Base-by-base conservation (phyloP, 371 early-diverging fungal genomes). In the Lichtheimia ramosa region DNA sequence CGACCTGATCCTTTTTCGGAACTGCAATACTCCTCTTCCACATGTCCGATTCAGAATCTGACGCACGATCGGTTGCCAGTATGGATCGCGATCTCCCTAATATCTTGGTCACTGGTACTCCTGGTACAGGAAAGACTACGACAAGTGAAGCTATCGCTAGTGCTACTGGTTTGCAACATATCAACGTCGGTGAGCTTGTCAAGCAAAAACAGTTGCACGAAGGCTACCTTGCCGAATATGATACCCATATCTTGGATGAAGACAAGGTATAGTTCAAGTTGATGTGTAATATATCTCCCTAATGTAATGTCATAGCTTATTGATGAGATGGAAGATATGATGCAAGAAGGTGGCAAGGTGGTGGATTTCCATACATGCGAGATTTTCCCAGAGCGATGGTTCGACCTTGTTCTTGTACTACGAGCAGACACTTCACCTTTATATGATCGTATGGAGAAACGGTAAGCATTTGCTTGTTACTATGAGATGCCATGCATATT, bases 71-170 rank as follows among this genome's bases (percentile, higher is more conserved):
- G n/a, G 43, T 48, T 16, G 39, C 53, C 14, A 40, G 43, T 15
- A 56, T 56, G 52, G 68, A 73, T 41, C 76, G 83, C 24, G 61
- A 72, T 46, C 64, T 75, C 21, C 94, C 94, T 48, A 95, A 94
- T 70, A 94, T 99, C 56, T 86, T 99, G 40, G 90, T 99, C 46
- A 98, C 99, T 1, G 99, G 99, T 21, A 98, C 99, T 2, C 99
- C 99, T 0, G 99, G 99, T 42, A 96, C 95, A 0, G 99, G 99
- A 51, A 99, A 99, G 69, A 95, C 99, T 0, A 97, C 98, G 0
- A 87, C 94, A 2, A 79, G 90, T 12, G 92, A 93, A 76, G 77
- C 93, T 82, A 77, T 95, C 23, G 89, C 92, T 0, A 72, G 83
- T 61, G 89, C 83, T 0, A 79, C 83, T 12, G 88, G 87, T 6